Conservation (phyloP, 1,139 yeast species). For the Suzukiozyma palmioleophila region DNA sequence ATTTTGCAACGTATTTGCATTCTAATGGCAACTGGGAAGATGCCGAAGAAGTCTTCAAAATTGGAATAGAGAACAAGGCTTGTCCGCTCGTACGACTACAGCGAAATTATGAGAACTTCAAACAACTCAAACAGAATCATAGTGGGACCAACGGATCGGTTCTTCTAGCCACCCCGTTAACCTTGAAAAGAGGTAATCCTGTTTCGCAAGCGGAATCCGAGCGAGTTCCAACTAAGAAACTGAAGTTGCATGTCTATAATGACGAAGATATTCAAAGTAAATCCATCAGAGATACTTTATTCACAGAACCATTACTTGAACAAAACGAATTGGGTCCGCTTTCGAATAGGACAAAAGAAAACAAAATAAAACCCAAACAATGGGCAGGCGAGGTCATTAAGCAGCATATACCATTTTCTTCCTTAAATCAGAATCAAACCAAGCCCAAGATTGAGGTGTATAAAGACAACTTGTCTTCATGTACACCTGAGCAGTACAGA, state of each 20-base stretch:
- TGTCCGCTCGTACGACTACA: constrained; percentile 57
- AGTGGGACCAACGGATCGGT: constrained; percentile 5
- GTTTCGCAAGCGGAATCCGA: constrained; percentile 5
- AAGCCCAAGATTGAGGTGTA: constrained; percentile 16
- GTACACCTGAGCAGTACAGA: constrained; percentile 8
- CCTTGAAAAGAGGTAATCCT: constrained; percentile 23
- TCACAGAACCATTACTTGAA: constrained; percentile 17
- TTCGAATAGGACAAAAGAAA: constrained; percentile 59
- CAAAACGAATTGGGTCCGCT: constrained; percentile 43
- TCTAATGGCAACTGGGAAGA: constrained; percentile 45
- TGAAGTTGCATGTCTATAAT: constrained; percentile 26
- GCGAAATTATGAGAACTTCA: constrained; percentile 47
- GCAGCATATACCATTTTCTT: constrained; percentile 22
- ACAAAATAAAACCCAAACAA: constrained; percentile 49
- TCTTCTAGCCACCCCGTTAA: constrained; percentile 12
- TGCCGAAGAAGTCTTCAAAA: constrained; percentile 59
- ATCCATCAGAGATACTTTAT: constrained; percentile 27
- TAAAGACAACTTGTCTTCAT: constrained; percentile 10
- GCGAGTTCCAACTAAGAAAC: constrained; percentile 15
- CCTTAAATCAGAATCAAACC: constrained; percentile 6
- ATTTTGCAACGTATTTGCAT: constrained; percentile 69
- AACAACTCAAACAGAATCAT: constrained; percentile 20
- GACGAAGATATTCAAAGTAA: constrained; percentile 20
- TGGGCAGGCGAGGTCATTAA: constrained; percentile 63
- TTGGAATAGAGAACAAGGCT: constrained; percentile 60